A percentile compares a stretch with the other conserved stretches of the same genome.
phyloP scores from a whole-genome alignment of 2,329 filamentous ascomycete species.

The Drechmeria coniospora region DNA sequence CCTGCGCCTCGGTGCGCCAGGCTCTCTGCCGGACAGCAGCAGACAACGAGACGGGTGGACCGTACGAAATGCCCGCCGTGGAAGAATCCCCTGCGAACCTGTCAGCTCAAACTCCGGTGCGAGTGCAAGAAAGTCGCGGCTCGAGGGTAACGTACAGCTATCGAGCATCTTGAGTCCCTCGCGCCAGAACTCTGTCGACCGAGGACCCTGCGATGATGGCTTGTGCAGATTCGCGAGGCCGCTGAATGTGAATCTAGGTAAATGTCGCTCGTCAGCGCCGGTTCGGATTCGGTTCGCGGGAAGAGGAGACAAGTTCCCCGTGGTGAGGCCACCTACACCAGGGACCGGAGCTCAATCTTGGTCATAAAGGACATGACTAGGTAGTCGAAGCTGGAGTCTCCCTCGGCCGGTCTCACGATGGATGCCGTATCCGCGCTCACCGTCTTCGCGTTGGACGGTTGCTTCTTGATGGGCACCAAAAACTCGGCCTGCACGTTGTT shows the following conservation, averaged over 20 bases:
- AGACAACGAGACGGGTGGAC: constrained; percentile 34
- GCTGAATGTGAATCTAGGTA: constrained; percentile 35
- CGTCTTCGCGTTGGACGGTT: constrained; percentile 28
- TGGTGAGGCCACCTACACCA: constrained; percentile 31
- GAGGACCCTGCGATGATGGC: constrained; percentile 16
- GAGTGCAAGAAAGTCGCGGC: neutral
- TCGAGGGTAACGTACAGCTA: constrained; percentile 23
- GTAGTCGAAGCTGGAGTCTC: constrained; percentile 32
- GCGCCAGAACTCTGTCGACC: constrained; percentile 23
- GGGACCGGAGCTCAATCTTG: constrained; percentile 39
- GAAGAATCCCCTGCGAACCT: constrained; percentile 17
- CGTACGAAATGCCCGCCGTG: constrained; percentile 20
- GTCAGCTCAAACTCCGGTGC: neutral
- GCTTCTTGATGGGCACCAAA: constrained; percentile 39
- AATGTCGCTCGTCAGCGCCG: constrained; percentile 6
- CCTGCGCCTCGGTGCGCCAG: constrained; percentile 51
- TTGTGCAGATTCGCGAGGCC: constrained; percentile 31
- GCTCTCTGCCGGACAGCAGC: constrained; percentile 41
- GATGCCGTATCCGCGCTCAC: constrained; percentile 42
- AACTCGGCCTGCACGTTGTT: constrained; percentile 31
- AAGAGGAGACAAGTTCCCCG: neutral
- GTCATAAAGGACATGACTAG: constrained; percentile 45
- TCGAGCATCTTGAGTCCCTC: constrained; percentile 30
- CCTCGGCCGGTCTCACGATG: constrained; percentile 33
- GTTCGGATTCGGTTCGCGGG: neutral